Evolutionary conservation across 345 rosid genomes (phyloP).

Genomic region (Anastatica hierochuntica): DNA sequence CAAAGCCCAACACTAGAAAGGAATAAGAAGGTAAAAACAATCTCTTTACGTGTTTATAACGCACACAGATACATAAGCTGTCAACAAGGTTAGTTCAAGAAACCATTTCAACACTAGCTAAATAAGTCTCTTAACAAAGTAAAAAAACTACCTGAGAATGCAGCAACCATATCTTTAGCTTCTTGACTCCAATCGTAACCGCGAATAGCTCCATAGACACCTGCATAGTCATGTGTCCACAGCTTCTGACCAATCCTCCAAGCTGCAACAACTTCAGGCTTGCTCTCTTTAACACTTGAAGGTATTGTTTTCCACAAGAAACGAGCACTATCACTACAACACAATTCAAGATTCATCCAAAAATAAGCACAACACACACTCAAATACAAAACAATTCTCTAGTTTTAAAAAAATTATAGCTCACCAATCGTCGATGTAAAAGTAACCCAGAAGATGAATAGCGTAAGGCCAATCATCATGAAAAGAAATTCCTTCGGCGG

Average conservation of each 20-base stretch:
- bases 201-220: conserved; percentile 60
- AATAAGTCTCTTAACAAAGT: not conserved
- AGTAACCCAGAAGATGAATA: conserved; percentile 66
- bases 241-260: conserved; percentile 80
- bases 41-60: not conserved
- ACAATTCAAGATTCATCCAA: not conserved
- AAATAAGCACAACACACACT: no score
- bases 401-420: no score
- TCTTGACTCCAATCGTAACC: conserved; percentile 81
- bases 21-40: not conserved
- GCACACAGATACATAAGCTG: not conserved
- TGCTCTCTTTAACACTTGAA: conserved; percentile 49
- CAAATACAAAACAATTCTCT: no score
- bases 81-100: not conserved
- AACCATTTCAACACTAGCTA: not conserved
- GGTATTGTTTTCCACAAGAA: conserved; percentile 85
- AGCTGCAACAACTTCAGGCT: conserved; percentile 56
- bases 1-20: not conserved
- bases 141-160: conserved; percentile 48
- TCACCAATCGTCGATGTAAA: conserved; percentile 57
- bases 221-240: conserved; percentile 71
- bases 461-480: conserved; percentile 91
- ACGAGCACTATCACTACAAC: conserved; percentile 64
- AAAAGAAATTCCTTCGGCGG: conserved; percentile 56
- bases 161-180: conserved; percentile 43